A percentile compares a stretch with the other conserved stretches of the same genome.
These are phyloP conservation scores for Aspergillus conjunctus DNA, from an alignment of 495 filamentous ascomycete species.

Conservation along the genomic window DNA sequence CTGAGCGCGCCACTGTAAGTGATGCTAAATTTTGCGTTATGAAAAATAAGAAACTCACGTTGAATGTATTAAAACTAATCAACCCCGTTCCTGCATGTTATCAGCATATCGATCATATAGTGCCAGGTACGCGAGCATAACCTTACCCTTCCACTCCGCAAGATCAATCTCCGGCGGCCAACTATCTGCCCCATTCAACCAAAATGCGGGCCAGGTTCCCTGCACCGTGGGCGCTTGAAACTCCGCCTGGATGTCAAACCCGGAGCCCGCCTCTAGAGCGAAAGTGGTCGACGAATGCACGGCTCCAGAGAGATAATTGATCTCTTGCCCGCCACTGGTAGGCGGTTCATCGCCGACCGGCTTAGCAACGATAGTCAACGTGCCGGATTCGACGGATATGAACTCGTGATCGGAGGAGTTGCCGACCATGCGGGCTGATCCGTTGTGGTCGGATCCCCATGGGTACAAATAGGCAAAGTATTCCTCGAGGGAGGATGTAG, in stretches of 20 bases:
- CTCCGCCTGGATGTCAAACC: conserved; percentile 35
- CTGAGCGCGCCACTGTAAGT: background rate
- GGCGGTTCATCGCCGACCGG: conserved; percentile 50
- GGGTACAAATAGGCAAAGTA: conserved; percentile 58
- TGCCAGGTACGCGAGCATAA: background rate
- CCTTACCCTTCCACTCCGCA: conserved; percentile 57
- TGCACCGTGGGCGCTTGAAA: conserved; percentile 53
- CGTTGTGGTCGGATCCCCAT: conserved; percentile 54
- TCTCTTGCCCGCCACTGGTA: conserved; percentile 53
- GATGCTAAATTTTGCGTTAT: background rate
- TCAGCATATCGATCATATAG: background rate
- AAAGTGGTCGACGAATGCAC: conserved; percentile 29
- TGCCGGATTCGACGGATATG: conserved; percentile 43
- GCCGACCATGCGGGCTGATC: conserved; percentile 59
- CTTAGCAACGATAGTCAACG: conserved; percentile 30
- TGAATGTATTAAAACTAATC: conserved; percentile 64
- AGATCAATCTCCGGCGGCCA: conserved; percentile 66
- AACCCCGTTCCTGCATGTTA: conserved; percentile 47
- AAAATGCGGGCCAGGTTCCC: conserved; percentile 65
- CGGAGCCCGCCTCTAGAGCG: conserved; percentile 27
- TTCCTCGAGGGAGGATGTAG: conserved; percentile 49
- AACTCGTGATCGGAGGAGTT: conserved; percentile 55
- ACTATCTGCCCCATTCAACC: conserved; percentile 55
- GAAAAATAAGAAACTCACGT: conserved; percentile 23
- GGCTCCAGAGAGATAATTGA: conserved; percentile 40